Percentiles rank a stretch among this genome's conserved stretches.
These are phyloP conservation scores for Candida gigantensis DNA, from an alignment of 1,139 yeast genomes.

Conservation along the genomic window DNA sequence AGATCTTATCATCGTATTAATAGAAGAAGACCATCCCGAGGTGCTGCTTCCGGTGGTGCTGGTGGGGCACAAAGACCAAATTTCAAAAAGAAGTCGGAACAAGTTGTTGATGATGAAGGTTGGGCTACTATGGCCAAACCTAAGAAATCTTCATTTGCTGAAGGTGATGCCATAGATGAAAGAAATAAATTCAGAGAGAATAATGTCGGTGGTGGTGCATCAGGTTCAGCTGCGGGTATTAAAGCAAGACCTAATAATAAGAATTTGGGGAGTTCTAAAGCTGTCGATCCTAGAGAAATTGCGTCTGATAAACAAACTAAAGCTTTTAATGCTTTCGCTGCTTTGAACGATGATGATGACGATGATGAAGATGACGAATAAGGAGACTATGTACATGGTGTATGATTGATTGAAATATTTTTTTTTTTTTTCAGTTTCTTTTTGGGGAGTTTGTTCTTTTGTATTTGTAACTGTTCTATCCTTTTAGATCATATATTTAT, in stretches of 20 bases:
- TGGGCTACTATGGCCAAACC: constrained; percentile 66
- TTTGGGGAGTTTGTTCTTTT: neutral
- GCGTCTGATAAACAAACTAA: constrained; percentile 65
- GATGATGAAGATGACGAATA: constrained; percentile 17
- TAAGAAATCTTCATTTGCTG: constrained; percentile 45
- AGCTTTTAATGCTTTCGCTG: constrained; percentile 77
- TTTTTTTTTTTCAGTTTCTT: constrained; percentile 4
- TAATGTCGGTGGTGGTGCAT: constrained; percentile 45
- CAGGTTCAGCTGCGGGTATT: constrained; percentile 34
- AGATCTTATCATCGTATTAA: constrained; percentile 51
- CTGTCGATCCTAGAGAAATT: constrained; percentile 71
- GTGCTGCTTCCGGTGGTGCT: constrained; percentile 24
- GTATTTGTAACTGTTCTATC: no score
- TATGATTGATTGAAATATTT: constrained; percentile 7
- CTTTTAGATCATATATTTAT: no score
- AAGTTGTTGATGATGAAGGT: constrained; percentile 70
- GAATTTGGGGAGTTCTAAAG: constrained; percentile 71
- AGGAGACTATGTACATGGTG: no score
- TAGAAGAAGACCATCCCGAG: constrained; percentile 64
- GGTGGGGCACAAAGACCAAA: constrained; percentile 50
- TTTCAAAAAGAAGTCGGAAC: constrained; percentile 59
- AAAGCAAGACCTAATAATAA: constrained; percentile 71
- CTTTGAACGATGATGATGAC: constrained; percentile 62
- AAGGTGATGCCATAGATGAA: constrained; percentile 50
- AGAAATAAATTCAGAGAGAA: constrained; percentile 49